Percentiles rank a stretch among this genome's conserved stretches.
phyloP scores from a whole-genome alignment of 179 eudicot genomes.

The Beta macrorhiza region DNA sequence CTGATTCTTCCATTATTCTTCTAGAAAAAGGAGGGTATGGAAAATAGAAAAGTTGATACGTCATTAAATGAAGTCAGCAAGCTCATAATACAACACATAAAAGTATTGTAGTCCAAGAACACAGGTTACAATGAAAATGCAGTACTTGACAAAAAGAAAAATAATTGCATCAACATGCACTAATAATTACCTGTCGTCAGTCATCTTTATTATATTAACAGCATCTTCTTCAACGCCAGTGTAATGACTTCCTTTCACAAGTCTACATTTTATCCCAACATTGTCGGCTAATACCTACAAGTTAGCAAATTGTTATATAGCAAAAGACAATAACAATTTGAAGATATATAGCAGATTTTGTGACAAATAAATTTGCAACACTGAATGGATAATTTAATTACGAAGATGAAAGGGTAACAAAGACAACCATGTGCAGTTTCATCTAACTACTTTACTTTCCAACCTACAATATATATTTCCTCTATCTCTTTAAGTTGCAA shows the following conservation, averaged over 20 bases:
- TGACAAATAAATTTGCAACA: neutral
- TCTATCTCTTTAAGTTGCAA: too few relatives aligned
- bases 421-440: neutral
- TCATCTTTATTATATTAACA: conserved; percentile 79
- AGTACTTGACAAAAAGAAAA: neutral
- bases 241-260: conserved; percentile 93
- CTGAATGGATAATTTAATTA: neutral
- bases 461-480: too few relatives aligned
- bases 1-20: neutral
- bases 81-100: neutral
- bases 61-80: conserved; percentile 5
- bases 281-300: conserved; percentile 84
- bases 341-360: conserved; percentile 9
- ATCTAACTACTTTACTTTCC: neutral
- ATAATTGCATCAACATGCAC: neutral
- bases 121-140: conserved; percentile 2
- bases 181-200: conserved; percentile 59
- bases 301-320: conserved; percentile 12
- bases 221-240: conserved; percentile 95
- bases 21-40: neutral
- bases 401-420: conserved; percentile 1
- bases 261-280: conserved; percentile 88
- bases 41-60: neutral
- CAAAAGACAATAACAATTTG: conserved; percentile 18
- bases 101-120: neutral